Conservation (phyloP, 768 basidiomycete species). For the Brasilioporus rufonigricans region DNA sequence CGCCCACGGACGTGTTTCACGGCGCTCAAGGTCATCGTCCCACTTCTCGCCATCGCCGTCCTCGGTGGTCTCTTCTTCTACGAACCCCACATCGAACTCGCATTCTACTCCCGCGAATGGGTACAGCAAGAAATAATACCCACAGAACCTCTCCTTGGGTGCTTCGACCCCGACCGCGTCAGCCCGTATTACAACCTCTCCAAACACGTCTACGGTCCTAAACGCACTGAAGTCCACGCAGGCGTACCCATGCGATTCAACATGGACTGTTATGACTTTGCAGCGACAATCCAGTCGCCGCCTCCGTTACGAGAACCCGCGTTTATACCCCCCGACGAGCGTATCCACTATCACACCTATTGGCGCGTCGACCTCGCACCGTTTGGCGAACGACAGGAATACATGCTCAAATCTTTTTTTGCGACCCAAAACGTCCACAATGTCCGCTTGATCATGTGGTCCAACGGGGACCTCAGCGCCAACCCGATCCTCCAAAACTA, state of each 20-base stretch:
- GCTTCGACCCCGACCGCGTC: conserved; percentile 63
- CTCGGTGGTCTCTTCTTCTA: conserved; percentile 56
- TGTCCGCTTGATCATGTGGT: conserved; percentile 82
- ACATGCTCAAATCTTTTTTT: conserved; percentile 91
- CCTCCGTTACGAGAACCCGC: background rate
- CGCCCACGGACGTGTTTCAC: conserved; percentile 38
- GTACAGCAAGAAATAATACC: conserved; percentile 67
- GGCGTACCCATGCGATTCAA: conserved; percentile 77
- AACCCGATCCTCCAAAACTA: conserved; percentile 62
- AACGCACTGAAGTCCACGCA: conserved; percentile 70
- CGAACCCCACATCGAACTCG: conserved; percentile 84
- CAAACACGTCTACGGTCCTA: conserved; percentile 58
- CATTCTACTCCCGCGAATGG: conserved; percentile 78
- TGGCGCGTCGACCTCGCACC: conserved; percentile 88
- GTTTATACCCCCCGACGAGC: conserved; percentile 35
- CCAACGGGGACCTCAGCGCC: conserved; percentile 70
- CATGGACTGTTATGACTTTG: conserved; percentile 91
- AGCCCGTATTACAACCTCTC: conserved; percentile 69
- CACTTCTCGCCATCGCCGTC: conserved; percentile 36
- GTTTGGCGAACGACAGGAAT: conserved; percentile 81
- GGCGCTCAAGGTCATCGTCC: conserved; percentile 46
- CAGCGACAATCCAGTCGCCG: conserved; percentile 64
- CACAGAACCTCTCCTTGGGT: conserved; percentile 63
- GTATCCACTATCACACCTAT: conserved; percentile 83
- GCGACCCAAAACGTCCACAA: conserved; percentile 76